Percentiles rank a stretch among this genome's conserved stretches.
Evolutionary conservation across 2,329 filamentous ascomycete genomes (phyloP).

Genomic region (Aphanocladium album): DNA sequence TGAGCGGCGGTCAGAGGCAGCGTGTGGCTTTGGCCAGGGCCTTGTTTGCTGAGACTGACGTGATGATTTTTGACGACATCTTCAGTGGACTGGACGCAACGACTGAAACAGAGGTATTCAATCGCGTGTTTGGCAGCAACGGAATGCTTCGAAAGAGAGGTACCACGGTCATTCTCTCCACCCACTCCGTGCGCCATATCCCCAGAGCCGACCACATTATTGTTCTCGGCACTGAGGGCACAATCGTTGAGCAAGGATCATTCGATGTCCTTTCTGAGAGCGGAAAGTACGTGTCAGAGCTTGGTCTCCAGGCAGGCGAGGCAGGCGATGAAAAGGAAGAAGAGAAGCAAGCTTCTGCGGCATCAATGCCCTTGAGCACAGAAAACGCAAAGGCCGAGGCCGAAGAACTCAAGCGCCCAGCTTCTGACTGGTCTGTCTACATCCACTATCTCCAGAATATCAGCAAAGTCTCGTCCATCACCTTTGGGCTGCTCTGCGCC

Average conservation of each 20-base stretch:
- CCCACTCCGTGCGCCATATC: constrained; percentile 28
- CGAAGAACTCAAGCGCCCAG: too few species aligned
- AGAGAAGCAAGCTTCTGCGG: too few species aligned
- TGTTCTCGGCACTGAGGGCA: constrained; percentile 32
- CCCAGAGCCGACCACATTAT: constrained; percentile 42
- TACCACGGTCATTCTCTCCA: constrained; percentile 37
- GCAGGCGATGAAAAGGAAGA: too few species aligned
- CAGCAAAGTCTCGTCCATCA: too few species aligned
- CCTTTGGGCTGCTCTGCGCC: background rate
- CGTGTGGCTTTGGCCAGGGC: constrained; percentile 24
- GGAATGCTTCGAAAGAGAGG: constrained; percentile 27
- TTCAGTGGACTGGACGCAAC: constrained; percentile 29
- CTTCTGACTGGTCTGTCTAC: constrained; percentile 8
- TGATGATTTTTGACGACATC: constrained; percentile 26
- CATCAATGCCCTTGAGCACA: too few species aligned
- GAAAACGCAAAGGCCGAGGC: too few species aligned
- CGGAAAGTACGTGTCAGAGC: constrained; percentile 33
- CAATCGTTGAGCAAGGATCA: constrained; percentile 36
- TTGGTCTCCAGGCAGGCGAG: constrained; percentile 17
- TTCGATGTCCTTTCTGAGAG: constrained; percentile 25
- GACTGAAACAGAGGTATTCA: constrained; percentile 32
- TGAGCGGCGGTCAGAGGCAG: constrained; percentile 39
- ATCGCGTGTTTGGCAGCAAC: constrained; percentile 25
- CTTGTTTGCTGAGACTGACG: constrained; percentile 15
- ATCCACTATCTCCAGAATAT: background rate